Conservation (phyloP, 441 rosid genomes). For the Brassica hybrid region DNA sequence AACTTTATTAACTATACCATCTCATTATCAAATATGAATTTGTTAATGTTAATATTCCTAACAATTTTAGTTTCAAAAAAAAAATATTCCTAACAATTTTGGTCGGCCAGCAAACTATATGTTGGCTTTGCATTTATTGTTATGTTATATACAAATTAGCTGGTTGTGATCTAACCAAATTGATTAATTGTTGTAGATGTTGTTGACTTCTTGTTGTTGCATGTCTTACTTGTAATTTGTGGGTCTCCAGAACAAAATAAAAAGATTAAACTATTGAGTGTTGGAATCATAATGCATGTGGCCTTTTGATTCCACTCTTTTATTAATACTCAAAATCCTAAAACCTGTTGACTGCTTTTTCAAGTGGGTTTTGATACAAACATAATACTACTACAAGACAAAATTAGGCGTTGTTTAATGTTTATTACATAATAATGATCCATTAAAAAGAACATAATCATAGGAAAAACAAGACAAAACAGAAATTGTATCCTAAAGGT, state of each 20-base stretch:
- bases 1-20: slow-evolving; percentile 4
- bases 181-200: slow-evolving; percentile 11
- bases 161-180: slow-evolving; percentile 26
- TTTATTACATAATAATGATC: slow-evolving; percentile 15
- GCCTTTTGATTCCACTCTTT: slow-evolving; percentile 35
- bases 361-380: slow-evolving; percentile 18
- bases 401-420: slow-evolving; percentile 9
- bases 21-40: slow-evolving; percentile 1
- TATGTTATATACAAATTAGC: slow-evolving; percentile 30
- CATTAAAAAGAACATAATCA: slow-evolving; percentile 10
- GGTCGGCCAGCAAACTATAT: slow-evolving; percentile 28
- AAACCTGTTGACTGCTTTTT: slow-evolving; percentile 40
- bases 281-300: slow-evolving; percentile 43
- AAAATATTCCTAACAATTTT: slow-evolving; percentile 5
- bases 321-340: slow-evolving; percentile 21
- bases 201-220: slow-evolving; percentile 42
- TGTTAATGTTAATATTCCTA: background rate
- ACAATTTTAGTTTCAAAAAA: too few species aligned
- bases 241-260: slow-evolving; percentile 32
- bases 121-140: slow-evolving; percentile 23
- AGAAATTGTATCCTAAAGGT: slow-evolving; percentile 27
- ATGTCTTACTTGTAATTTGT: slow-evolving; percentile 37
- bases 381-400: slow-evolving; percentile 1
- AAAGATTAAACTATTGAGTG: background rate
- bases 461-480: slow-evolving; percentile 29